Evolutionary conservation across 805 yeast genomes (phyloP), one percentile per base, ranked within the genome.

Genomic region (Schizosaccharomyces japonicus): DNA sequence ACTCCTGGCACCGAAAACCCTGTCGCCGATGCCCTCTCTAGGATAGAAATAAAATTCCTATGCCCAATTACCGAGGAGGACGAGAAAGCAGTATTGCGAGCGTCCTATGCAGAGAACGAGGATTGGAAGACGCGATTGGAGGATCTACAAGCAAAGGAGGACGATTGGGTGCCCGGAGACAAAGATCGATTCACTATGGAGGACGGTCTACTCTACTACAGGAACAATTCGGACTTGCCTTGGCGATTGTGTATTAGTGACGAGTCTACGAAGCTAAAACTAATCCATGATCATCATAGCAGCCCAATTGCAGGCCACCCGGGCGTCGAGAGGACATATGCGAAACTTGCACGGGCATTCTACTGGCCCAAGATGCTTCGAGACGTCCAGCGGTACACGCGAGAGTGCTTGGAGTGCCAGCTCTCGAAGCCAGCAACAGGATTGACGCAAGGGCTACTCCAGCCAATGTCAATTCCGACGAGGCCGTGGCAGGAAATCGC

Each of bases 391-490:
- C 8, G 13, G 13, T 44, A 44, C 28, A 17, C 28, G 19, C 13
- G 19, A 17, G 7, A 11, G 11, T 44, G 47, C 19, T 17, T 8
- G 6, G 44, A 10, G 23, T 44, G 47, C 21, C 40, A 44, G 46
- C n/a, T n/a, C n/a, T n/a, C n/a, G n/a, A n/a, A n/a, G n/a, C n/a
- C n/a, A n/a, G n/a, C n/a, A n/a, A n/a, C n/a, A n/a, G n/a, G n/a
- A n/a, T n/a, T n/a, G n/a, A n/a, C n/a, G n/a, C n/a, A n/a, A n/a
- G n/a, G n/a, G n/a, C n/a, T n/a, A n/a, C n/a, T n/a, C n/a, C n/a
- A n/a, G n/a, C n/a, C n/a, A n/a, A n/a, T n/a, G n/a, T n/a, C 46
- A 53, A 46, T 52, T 33, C 55, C 52, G 5, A 28, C 45, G 6
- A 17, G 19, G 13, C 48, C 51, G 11, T 51, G 54, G 53, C 23